Evolutionary conservation across 768 basidiomycete genomes (phyloP).

Genomic region (Tricholoma sp.): DNA sequence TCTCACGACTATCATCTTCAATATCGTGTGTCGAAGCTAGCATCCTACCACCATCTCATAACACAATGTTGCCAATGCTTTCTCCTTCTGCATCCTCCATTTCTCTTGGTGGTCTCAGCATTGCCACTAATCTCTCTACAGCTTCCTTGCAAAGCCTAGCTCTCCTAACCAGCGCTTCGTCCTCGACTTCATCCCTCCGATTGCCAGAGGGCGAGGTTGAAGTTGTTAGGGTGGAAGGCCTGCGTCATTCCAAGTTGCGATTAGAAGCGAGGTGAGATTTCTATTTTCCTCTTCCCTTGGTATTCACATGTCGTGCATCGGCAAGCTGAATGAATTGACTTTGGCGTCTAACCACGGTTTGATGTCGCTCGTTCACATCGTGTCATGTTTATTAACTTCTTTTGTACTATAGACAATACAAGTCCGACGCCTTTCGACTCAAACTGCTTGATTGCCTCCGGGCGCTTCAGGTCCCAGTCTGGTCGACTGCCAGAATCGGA

Average conservation of each 20-base stretch:
- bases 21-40: too few relatives aligned
- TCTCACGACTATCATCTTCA: background rate
- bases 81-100: conserved; percentile 17
- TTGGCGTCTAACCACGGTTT: conserved; percentile 32
- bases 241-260: conserved; percentile 50
- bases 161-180: conserved; percentile 24
- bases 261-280: conserved; percentile 68
- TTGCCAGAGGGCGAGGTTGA: conserved; percentile 31
- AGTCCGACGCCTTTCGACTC: conserved; percentile 47
- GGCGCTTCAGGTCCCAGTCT: conserved; percentile 51
- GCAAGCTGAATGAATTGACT: conserved; percentile 28
- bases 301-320: conserved; percentile 22
- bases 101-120: conserved; percentile 10
- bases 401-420: conserved; percentile 52
- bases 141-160: conserved; percentile 29
- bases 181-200: conserved; percentile 29
- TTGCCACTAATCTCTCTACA: conserved; percentile 25
- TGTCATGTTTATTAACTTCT: conserved; percentile 9
- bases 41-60: background rate
- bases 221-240: conserved; percentile 49
- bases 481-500: conserved; percentile 45
- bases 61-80: conserved; percentile 10
- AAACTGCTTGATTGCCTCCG: conserved; percentile 53
- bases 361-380: conserved; percentile 21
- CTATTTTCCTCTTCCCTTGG: conserved; percentile 19